Evolutionary conservation across 768 basidiomycete species (phyloP).

Genomic region (Kwoniella sp.): DNA sequence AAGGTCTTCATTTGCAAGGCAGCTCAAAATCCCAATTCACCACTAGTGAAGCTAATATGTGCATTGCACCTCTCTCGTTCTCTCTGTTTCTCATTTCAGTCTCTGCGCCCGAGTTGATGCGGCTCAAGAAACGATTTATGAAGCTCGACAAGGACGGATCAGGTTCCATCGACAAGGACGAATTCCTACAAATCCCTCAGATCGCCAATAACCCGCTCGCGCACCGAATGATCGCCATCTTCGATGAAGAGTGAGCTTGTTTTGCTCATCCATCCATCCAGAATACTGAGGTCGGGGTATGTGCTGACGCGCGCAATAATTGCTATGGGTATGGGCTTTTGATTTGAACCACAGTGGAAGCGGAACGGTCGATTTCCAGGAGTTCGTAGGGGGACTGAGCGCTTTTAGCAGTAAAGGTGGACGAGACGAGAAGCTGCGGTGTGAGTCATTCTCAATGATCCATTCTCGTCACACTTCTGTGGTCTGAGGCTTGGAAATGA

Average conservation of each 20-base stretch:
- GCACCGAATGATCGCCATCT: conserved; percentile 97
- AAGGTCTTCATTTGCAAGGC: too few species aligned
- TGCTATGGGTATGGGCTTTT: neutral
- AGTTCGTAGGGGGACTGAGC: conserved; percentile 96
- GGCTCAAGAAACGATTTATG: conserved; percentile 98
- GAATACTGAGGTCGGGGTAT: too few species aligned
- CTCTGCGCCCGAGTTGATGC: conserved; percentile 88
- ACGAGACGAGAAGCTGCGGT: conserved; percentile 92
- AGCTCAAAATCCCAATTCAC: too few species aligned
- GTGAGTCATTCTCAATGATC: conserved; percentile 68
- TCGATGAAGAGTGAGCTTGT: conserved; percentile 98
- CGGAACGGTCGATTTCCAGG: conserved; percentile 98
- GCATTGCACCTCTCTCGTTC: neutral
- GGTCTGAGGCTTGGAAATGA: too few species aligned
- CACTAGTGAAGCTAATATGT: neutral
- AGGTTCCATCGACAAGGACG: conserved; percentile 96
- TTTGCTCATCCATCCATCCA: too few species aligned
- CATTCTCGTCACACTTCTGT: neutral
- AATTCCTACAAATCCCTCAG: conserved; percentile 98
- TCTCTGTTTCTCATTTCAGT: conserved; percentile 63
- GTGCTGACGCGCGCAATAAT: too few species aligned
- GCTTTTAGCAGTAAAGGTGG: conserved; percentile 97
- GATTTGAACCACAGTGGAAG: conserved; percentile 71
- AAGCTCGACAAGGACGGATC: conserved; percentile 98
- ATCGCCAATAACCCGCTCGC: conserved; percentile 97